A percentile compares a stretch with the other conserved stretches of the same genome.
Evolutionary conservation across 2,329 filamentous ascomycete genomes (phyloP).

Genomic region (Orbilia quercus): DNA sequence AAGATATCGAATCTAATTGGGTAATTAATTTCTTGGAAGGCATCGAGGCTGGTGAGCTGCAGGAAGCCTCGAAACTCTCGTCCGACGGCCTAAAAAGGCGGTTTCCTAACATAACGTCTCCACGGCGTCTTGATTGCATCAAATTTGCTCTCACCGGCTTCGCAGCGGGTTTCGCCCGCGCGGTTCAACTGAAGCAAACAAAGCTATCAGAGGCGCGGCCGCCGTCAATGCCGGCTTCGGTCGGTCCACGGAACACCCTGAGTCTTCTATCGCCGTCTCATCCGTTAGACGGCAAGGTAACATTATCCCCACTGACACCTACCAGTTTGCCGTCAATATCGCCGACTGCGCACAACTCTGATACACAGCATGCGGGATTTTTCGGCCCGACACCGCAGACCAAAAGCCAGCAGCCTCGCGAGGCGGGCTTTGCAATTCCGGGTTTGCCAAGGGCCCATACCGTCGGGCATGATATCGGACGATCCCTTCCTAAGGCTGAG

Average conservation of each 20-base stretch:
- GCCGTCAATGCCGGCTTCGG: background rate
- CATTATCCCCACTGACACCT: slow-evolving; percentile 32
- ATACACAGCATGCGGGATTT: slow-evolving; percentile 14
- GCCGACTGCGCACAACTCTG: slow-evolving; percentile 22
- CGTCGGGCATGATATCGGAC: slow-evolving; percentile 10
- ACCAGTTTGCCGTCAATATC: slow-evolving; percentile 21
- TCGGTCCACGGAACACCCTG: slow-evolving; percentile 12
- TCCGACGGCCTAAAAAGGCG: slow-evolving; percentile 24
- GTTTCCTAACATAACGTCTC: slow-evolving; percentile 29
- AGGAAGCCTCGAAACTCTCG: slow-evolving; percentile 31
- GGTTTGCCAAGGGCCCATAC: slow-evolving; percentile 13
- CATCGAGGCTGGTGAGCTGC: slow-evolving; percentile 24
- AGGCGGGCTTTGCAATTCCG: slow-evolving; percentile 33
- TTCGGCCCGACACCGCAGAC: slow-evolving; percentile 3
- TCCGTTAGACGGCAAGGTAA: slow-evolving; percentile 12
- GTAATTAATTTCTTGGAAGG: slow-evolving; percentile 37
- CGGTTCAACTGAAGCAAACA: slow-evolving; percentile 7
- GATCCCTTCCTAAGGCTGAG: slow-evolving; percentile 10
- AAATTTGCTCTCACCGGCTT: slow-evolving; percentile 43
- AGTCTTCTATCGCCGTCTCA: slow-evolving; percentile 37
- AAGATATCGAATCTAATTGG: slow-evolving; percentile 33
- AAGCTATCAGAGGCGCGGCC: slow-evolving; percentile 17
- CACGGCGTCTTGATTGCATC: slow-evolving; percentile 26
- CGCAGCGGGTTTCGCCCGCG: slow-evolving; percentile 32
- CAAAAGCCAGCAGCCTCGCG: slow-evolving; percentile 11